Evolutionary conservation across 1,284 basidiomycete species (phyloP), one percentile per base, ranked within the genome.

Genomic region (Moniliella sp.): DNA sequence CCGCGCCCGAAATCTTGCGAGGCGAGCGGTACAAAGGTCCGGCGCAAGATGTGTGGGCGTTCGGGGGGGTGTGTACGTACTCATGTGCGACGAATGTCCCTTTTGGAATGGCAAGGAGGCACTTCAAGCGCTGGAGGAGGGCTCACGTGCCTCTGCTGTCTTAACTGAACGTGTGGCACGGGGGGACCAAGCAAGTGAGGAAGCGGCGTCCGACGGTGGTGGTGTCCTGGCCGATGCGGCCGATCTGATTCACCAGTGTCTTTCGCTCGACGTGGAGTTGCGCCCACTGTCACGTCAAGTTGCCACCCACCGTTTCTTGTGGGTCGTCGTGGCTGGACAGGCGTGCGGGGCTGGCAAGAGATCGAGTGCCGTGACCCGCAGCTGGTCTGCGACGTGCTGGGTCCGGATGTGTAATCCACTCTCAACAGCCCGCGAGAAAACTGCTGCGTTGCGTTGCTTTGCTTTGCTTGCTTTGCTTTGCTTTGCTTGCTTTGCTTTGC

Each of bases 11-110:
- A 63, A 94, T 97, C 37, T 64, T 97, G 31, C 75, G 81, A 13
- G 88, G 88, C 7, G 83, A 91, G 56, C 73, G 80, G 39, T 97
- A 97, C 59, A 70, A 76, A 34, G 88, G 88, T 26, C 88, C 86
- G 61, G 83, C 88, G 57, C 86, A 94, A 63, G 88, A 97, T 49
- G 76, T 97, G 0, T 97, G 88, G 88, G 88, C 88, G 1, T 78
- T 91, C 36, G 88, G 88, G n/a, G 84, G 94, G 8, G 81, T 97
- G 11, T 76, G 8, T 97, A 86, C 59, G 91, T 97, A 34, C 71
- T 97, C 36, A 70, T 97, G 10, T 78, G 84, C 15, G 88, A 88
- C 13, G 83, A 93, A 65, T 91, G 82, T 48, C 84, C 86, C 1
- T 54, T 58, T 67, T 74, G 58, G 78, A 80, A 57, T 38, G 54